Conservation (phyloP, 1,139 yeast genomes). For the Suhomyces anneliseae region DNA sequence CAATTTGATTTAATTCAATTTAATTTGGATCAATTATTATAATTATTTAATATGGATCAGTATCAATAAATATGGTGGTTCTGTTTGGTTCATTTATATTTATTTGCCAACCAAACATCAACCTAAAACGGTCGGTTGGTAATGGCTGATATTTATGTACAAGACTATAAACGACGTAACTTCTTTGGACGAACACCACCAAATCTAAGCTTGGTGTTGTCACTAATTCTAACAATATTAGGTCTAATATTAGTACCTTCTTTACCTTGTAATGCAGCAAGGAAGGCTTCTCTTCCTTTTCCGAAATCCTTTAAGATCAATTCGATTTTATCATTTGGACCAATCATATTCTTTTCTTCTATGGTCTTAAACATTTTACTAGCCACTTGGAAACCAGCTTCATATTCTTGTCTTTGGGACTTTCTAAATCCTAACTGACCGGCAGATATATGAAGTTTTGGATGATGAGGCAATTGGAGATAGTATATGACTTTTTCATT, state of each 20-base stretch:
- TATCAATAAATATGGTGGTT: no score
- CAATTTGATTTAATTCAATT: no score
- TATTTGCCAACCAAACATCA: no score
- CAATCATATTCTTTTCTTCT: constrained; percentile 55
- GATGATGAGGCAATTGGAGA: constrained; percentile 77
- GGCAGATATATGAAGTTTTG: constrained; percentile 63
- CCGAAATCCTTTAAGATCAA: constrained; percentile 80
- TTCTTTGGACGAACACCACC: constrained; percentile 93
- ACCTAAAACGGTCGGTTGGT: no score
- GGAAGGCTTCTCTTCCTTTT: constrained; percentile 85
- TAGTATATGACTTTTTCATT: constrained; percentile 79
- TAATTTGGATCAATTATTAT: no score
- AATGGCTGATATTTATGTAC: background rate
- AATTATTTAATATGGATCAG: no score
- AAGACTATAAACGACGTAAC: constrained; percentile 60
- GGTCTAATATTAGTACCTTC: constrained; percentile 76
- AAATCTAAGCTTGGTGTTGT: constrained; percentile 76
- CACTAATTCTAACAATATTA: constrained; percentile 67
- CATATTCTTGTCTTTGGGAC: constrained; percentile 85
- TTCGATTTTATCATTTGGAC: constrained; percentile 60
- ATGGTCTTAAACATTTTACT: constrained; percentile 71
- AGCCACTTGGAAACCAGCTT: constrained; percentile 89
- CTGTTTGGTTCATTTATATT: background rate
- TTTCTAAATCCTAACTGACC: constrained; percentile 77
- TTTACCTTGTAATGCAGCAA: constrained; percentile 81